A percentile compares a stretch with the other conserved stretches of the same genome.
Conservation (phyloP, 352 stramenopile genomes). For the Nothophytophthora sp. region DNA sequence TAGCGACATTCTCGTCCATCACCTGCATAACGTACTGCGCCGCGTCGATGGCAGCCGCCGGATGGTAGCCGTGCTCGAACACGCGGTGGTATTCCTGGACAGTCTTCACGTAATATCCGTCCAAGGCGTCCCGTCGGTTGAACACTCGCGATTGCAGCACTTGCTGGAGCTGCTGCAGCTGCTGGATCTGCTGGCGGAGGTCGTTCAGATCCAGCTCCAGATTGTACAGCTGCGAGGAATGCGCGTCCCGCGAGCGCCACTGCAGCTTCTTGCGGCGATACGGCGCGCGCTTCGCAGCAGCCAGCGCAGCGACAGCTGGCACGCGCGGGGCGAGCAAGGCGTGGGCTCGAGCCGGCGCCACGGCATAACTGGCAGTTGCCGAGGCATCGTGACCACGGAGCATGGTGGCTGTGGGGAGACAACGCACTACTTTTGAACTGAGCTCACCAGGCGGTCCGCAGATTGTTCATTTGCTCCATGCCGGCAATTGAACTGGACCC, state of each 20-base stretch:
- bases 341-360: slow-evolving; percentile 15
- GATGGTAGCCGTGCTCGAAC: slow-evolving; percentile 53
- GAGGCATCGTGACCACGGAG: too few species aligned
- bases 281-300: slow-evolving; percentile 6
- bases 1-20: slow-evolving; percentile 51
- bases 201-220: slow-evolving; percentile 52
- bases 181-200: slow-evolving; percentile 46
- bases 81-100: slow-evolving; percentile 62
- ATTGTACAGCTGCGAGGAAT: slow-evolving; percentile 63
- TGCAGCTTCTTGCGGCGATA: slow-evolving; percentile 40
- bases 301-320: slow-evolving; percentile 15
- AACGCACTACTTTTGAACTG: too few species aligned
- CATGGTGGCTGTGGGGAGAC: too few species aligned
- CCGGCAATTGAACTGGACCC: too few species aligned
- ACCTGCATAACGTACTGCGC: slow-evolving; percentile 40
- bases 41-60: slow-evolving; percentile 16
- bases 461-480: too few species aligned
- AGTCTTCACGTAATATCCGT: slow-evolving; percentile 47
- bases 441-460: too few species aligned
- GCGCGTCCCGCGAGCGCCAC: slow-evolving; percentile 52
- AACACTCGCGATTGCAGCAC: slow-evolving; percentile 32
- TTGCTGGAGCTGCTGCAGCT: slow-evolving; percentile 28
- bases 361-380: too few species aligned
- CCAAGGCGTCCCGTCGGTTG: slow-evolving; percentile 39
- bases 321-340: slow-evolving; percentile 13